Percentiles rank a stretch among this genome's conserved stretches.
These are phyloP conservation scores for Sesbania bispinosa DNA, from an alignment of 306 rosid genomes.

Conservation along the genomic window DNA sequence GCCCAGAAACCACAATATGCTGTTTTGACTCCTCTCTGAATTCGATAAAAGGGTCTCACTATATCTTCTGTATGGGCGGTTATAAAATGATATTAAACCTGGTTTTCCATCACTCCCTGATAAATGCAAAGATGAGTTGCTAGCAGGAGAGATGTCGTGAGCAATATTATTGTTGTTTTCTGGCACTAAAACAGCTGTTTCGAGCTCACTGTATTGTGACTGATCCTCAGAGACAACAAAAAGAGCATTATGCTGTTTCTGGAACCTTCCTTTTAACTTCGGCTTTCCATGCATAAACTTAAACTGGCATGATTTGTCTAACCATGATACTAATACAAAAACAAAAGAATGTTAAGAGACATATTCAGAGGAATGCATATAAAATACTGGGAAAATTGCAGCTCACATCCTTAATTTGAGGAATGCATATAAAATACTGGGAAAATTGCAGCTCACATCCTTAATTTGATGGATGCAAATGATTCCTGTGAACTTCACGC, in stretches of 20 bases:
- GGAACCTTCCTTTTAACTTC: constrained; percentile 41
- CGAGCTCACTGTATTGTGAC: constrained; percentile 43
- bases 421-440: neutral
- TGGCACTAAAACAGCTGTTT: constrained; percentile 40
- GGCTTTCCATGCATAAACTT: constrained; percentile 40
- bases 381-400: neutral
- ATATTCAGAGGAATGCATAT: constrained; percentile 14
- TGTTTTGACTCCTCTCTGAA: constrained; percentile 47
- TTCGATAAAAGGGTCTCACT: constrained; percentile 36
- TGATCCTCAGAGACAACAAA: constrained; percentile 73
- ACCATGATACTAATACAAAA: constrained; percentile 18
- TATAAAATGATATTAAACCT: constrained; percentile 79
- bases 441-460: neutral
- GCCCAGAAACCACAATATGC: constrained; percentile 74
- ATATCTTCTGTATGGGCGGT: constrained; percentile 51
- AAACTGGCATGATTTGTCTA: constrained; percentile 51
- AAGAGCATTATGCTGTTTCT: constrained; percentile 38
- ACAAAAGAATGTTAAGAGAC: constrained; percentile 27
- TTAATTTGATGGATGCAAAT: constrained; percentile 5
- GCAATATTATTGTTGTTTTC: constrained; percentile 30
- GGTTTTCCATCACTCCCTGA: constrained; percentile 74
- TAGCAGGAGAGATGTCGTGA: constrained; percentile 42
- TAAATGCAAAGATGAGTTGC: constrained; percentile 36
- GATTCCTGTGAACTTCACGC: neutral
- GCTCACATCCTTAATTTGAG: neutral